These are phyloP conservation scores for Conticribra guillardii DNA, from an alignment of 108 stramenopile species.

Conservation along the genomic window DNA sequence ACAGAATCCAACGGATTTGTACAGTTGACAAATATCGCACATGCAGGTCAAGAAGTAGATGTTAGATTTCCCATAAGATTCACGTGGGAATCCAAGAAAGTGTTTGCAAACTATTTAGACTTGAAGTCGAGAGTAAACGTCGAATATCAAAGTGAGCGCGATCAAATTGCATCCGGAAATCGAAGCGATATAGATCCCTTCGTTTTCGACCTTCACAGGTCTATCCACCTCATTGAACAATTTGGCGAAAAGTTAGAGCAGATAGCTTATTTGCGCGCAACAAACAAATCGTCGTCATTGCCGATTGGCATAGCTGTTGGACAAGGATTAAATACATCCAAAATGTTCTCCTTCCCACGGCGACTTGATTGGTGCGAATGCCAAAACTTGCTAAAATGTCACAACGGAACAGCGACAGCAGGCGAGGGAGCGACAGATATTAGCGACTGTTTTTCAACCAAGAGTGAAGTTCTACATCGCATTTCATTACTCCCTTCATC, in stretches of 20 bases:
- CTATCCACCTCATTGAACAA: slow-evolving; percentile 74
- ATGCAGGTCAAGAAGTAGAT: neutral
- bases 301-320: slow-evolving; percentile 7
- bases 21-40: slow-evolving; percentile 2
- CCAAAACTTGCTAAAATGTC: slow-evolving; percentile 72
- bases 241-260: slow-evolving; percentile 61
- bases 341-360: slow-evolving; percentile 30
- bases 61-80: slow-evolving; percentile 58
- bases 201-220: slow-evolving; percentile 62
- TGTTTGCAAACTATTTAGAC: slow-evolving; percentile 50
- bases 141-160: slow-evolving; percentile 56
- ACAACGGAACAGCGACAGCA: slow-evolving; percentile 69
- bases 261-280: slow-evolving; percentile 30
- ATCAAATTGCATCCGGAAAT: slow-evolving; percentile 27
- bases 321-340: slow-evolving; percentile 5
- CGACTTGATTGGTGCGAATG: slow-evolving; percentile 82
- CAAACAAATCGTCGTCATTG: slow-evolving; percentile 1
- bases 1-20: slow-evolving; percentile 27
- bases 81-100: slow-evolving; percentile 50
- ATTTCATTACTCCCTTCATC: slow-evolving; percentile 32
- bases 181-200: slow-evolving; percentile 64
- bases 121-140: slow-evolving; percentile 51
- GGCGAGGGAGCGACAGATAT: slow-evolving; percentile 44
- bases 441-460: slow-evolving; percentile 60
- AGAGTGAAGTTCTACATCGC: slow-evolving; percentile 47